A percentile compares a stretch with the other conserved stretches of the same genome.
Conservation (phyloP, 192 early-diverging fungal genomes). For the Entomortierella beljakovae region DNA sequence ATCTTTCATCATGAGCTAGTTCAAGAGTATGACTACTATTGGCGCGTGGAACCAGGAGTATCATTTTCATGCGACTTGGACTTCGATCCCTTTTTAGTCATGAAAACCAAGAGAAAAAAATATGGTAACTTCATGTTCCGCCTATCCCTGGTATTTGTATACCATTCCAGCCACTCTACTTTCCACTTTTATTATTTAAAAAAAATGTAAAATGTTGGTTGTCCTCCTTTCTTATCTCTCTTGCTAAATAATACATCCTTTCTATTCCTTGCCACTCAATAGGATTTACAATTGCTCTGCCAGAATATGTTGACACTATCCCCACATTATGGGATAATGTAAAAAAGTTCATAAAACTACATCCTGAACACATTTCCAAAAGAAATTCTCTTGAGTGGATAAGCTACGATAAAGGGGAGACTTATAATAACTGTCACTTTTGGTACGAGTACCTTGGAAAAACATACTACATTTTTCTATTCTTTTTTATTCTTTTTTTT, state of each 20-base stretch:
- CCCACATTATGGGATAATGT: constrained; percentile 80
- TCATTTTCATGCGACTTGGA: constrained; percentile 83
- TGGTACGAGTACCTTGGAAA: constrained; percentile 57
- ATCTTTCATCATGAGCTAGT: constrained; percentile 81
- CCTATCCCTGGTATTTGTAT: background rate
- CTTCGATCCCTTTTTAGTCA: constrained; percentile 83
- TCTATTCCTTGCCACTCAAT: background rate
- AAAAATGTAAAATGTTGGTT: background rate
- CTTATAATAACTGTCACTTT: constrained; percentile 77
- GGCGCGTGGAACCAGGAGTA: constrained; percentile 88
- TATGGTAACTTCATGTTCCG: constrained; percentile 70
- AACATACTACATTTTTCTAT: background rate
- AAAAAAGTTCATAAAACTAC: constrained; percentile 60
- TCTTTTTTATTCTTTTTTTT: background rate
- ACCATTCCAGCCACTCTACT: constrained; percentile 46
- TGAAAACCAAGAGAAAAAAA: constrained; percentile 77
- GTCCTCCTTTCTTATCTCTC: too few relatives aligned
- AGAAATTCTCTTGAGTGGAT: constrained; percentile 69
- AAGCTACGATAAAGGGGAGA: constrained; percentile 63
- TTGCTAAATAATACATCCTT: too few relatives aligned
- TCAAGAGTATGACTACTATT: constrained; percentile 81
- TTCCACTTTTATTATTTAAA: too few relatives aligned
- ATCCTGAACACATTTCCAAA: constrained; percentile 64
- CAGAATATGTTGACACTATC: constrained; percentile 74
- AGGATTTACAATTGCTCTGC: constrained; percentile 73